Evolutionary conservation across 352 stramenopile genomes (phyloP).

Genomic region (Phytopythium ostracodes): DNA sequence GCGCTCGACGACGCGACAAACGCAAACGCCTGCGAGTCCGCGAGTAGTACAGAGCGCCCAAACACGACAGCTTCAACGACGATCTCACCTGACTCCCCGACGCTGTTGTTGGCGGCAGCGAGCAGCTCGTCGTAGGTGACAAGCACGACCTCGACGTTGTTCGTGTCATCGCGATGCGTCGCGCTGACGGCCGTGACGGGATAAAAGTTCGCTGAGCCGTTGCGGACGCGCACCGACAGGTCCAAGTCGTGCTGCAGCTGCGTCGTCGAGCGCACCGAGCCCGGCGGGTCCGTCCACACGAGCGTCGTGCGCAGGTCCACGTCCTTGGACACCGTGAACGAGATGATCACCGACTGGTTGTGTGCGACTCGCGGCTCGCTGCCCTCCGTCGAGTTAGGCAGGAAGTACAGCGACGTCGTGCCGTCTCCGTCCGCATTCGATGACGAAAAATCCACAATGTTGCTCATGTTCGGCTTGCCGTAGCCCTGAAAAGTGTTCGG

Average conservation of each 20-base stretch:
- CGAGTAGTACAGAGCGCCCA: constrained; percentile 53
- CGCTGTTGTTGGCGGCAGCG: constrained; percentile 20
- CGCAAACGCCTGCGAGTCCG: constrained; percentile 58
- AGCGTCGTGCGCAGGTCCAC: constrained; percentile 69
- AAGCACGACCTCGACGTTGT: constrained; percentile 85
- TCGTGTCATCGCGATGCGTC: constrained; percentile 60
- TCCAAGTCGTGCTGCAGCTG: constrained; percentile 81
- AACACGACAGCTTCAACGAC: constrained; percentile 70
- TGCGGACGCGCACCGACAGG: constrained; percentile 58
- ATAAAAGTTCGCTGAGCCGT: constrained; percentile 48
- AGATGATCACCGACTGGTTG: constrained; percentile 56
- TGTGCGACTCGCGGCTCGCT: constrained; percentile 56
- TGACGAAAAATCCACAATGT: constrained; percentile 54
- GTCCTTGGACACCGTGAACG: constrained; percentile 57
- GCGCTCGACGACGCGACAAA: constrained; percentile 79
- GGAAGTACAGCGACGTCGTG: constrained; percentile 52
- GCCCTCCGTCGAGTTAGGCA: constrained; percentile 65
- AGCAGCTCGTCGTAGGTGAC: constrained; percentile 66
- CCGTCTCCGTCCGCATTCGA: constrained; percentile 4
- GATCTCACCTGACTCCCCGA: constrained; percentile 52
- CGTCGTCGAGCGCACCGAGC: constrained; percentile 51
- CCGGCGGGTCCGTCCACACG: constrained; percentile 76
- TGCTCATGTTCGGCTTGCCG: constrained; percentile 77
- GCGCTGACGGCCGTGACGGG: constrained; percentile 47
- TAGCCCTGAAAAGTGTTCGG: constrained; percentile 82